Percentiles rank a stretch among this genome's conserved stretches.
These are phyloP conservation scores for Verbascum thapsus DNA, from an alignment of 257 asterid species.

Conservation along the genomic window DNA sequence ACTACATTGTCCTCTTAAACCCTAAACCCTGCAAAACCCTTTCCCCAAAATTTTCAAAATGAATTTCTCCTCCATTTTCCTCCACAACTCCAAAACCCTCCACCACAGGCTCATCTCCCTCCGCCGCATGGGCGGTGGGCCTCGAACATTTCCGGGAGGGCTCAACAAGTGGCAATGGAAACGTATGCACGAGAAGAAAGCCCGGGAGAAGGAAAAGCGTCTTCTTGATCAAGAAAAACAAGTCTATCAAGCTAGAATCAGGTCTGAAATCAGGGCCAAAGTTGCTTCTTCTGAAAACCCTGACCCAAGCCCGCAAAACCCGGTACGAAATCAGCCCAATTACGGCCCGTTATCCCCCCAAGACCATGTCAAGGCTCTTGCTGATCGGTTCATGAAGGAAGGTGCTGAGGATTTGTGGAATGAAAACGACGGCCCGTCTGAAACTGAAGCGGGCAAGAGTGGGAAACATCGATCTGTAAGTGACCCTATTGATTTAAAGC, in stretches of 20 bases:
- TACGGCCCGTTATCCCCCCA: slow-evolving; percentile 66
- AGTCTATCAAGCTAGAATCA: slow-evolving; percentile 76
- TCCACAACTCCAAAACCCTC: slow-evolving; percentile 28
- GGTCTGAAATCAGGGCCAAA: slow-evolving; percentile 74
- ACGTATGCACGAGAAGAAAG: slow-evolving; percentile 94
- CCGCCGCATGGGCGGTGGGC: slow-evolving; percentile 94
- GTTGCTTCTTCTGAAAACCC: slow-evolving; percentile 46
- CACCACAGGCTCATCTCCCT: slow-evolving; percentile 40
- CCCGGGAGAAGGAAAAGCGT: slow-evolving; percentile 82
- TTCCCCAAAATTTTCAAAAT: slow-evolving; percentile 33
- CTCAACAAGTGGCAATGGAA: slow-evolving; percentile 99
- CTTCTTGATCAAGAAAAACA: slow-evolving; percentile 95
- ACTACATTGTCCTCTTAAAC: too few species aligned
- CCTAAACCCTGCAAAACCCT: slow-evolving; percentile 40
- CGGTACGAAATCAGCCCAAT: slow-evolving; percentile 33
- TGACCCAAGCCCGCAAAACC: slow-evolving; percentile 17
- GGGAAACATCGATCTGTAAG: slow-evolving; percentile 28
- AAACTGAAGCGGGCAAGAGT: slow-evolving; percentile 28
- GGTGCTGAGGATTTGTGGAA: slow-evolving; percentile 98
- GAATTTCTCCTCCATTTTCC: slow-evolving; percentile 38
- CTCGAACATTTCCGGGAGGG: slow-evolving; percentile 94
- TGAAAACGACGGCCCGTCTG: slow-evolving; percentile 69
- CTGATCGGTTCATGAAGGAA: slow-evolving; percentile 94
- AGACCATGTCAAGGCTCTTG: slow-evolving; percentile 73
- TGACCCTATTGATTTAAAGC: slow-evolving; percentile 57